Evolutionary conservation across 352 stramenopile species (phyloP).

Genomic region (Globisporangium sylvaticum): DNA sequence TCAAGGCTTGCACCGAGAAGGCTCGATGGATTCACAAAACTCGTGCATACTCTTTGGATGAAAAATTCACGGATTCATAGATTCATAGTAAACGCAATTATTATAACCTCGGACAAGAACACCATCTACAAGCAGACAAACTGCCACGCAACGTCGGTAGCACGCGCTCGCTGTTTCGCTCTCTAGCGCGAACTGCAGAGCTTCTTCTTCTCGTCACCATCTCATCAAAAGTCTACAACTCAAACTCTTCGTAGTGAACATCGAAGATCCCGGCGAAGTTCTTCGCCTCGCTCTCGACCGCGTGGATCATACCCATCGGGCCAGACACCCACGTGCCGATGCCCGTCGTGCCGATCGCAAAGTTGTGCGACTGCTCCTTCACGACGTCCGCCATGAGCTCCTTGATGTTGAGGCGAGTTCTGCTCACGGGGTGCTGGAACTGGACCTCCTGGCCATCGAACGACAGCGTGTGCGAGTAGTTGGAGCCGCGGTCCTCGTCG

Average conservation of each 20-base stretch:
- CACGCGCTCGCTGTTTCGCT: background rate
- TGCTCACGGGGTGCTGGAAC: conserved; percentile 71
- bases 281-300: conserved; percentile 64
- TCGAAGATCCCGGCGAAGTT: conserved; percentile 85
- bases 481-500: conserved; percentile 39
- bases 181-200: conserved; percentile 1
- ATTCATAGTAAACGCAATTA: conserved; percentile 9
- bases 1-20: too few relatives aligned
- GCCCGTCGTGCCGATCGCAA: conserved; percentile 71
- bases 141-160: background rate
- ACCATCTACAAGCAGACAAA: conserved; percentile 5
- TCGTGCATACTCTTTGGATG: background rate
- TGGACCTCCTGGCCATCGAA: conserved; percentile 75
- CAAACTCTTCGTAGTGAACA: conserved; percentile 87
- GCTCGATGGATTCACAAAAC: background rate
- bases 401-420: conserved; percentile 69
- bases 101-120: conserved; percentile 5
- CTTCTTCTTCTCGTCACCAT: too few relatives aligned
- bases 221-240: conserved; percentile 59
- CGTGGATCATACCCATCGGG: conserved; percentile 77
- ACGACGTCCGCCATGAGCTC: conserved; percentile 74
- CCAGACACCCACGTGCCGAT: conserved; percentile 82
- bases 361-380: conserved; percentile 85
- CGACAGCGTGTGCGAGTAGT: conserved; percentile 76
- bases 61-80: background rate